Conservation (phyloP, 495 filamentous ascomycete genomes). For the Tuber umbilicatum region DNA sequence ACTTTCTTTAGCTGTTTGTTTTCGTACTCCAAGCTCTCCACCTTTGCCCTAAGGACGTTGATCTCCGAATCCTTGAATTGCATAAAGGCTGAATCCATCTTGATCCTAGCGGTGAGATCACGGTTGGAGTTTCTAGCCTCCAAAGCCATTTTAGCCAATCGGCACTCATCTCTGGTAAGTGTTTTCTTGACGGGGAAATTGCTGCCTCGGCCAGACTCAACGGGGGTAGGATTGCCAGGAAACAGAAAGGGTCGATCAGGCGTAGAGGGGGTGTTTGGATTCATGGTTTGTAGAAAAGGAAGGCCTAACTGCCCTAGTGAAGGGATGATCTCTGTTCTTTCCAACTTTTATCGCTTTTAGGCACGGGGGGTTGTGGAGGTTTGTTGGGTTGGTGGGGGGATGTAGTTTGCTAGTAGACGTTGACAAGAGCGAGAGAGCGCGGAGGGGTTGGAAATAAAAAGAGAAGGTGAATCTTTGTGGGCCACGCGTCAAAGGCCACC, state of each 20-base stretch:
- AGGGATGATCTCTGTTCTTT: not conserved
- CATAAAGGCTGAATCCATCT: not conserved
- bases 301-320: not conserved
- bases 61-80: not conserved
- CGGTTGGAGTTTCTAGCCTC: not conserved
- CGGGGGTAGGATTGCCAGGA: not conserved
- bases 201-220: not conserved
- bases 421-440: not conserved
- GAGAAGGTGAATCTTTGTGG: not conserved
- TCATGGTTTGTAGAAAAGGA: not conserved
- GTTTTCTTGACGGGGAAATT: not conserved
- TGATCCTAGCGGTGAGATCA: not conserved
- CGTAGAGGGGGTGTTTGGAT: not conserved
- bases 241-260: not conserved
- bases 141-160: not conserved
- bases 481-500: not conserved
- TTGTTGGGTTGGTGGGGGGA: not conserved
- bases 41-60: not conserved
- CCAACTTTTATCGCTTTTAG: not conserved
- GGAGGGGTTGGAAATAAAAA: not conserved
- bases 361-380: not conserved
- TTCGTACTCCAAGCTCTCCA: not conserved
- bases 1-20: not conserved
- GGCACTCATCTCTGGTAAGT: not conserved
- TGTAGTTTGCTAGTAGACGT: not conserved